Percentiles rank a stretch among this genome's conserved stretches.
phyloP scores from a whole-genome alignment of 1,139 yeast genomes.

The Blastobotrys apis region DNA sequence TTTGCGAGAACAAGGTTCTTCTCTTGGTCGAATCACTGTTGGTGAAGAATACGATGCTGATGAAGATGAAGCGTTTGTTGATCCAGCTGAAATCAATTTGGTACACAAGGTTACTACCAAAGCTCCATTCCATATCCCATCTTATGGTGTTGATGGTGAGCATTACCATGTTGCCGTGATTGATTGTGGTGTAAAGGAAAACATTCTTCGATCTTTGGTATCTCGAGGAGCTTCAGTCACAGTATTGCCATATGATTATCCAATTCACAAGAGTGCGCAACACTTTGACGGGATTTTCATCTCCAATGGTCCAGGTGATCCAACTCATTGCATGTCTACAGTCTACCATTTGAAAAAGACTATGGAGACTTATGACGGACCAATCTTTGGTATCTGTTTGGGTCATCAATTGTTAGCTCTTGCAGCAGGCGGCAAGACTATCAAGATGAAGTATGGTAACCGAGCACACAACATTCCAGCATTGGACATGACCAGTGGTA shows the following conservation, averaged over 20 bases:
- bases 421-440: constrained; percentile 90
- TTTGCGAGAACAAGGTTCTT: constrained; percentile 93
- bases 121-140: constrained; percentile 81
- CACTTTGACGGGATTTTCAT: constrained; percentile 93
- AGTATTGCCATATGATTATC: constrained; percentile 93
- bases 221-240: constrained; percentile 94
- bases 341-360: constrained; percentile 69
- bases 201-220: constrained; percentile 86
- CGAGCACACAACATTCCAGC: constrained; percentile 99
- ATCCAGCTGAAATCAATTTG: constrained; percentile 86
- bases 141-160: constrained; percentile 39
- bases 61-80: constrained; percentile 86
- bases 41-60: constrained; percentile 91
- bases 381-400: constrained; percentile 93
- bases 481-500: constrained; percentile 80
- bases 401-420: constrained; percentile 95
- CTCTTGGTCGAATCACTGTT: constrained; percentile 81
- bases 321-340: constrained; percentile 84
- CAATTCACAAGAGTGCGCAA: constrained; percentile 83
- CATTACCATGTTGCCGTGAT: constrained; percentile 83
- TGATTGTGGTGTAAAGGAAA: constrained; percentile 98
- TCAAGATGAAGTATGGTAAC: constrained; percentile 94
- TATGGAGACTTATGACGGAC: constrained; percentile 67
- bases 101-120: constrained; percentile 94
- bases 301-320: constrained; percentile 98